Base-by-base conservation (phyloP, 768 basidiomycete genomes). In the Lanmaoa pseudosensibilis region DNA sequence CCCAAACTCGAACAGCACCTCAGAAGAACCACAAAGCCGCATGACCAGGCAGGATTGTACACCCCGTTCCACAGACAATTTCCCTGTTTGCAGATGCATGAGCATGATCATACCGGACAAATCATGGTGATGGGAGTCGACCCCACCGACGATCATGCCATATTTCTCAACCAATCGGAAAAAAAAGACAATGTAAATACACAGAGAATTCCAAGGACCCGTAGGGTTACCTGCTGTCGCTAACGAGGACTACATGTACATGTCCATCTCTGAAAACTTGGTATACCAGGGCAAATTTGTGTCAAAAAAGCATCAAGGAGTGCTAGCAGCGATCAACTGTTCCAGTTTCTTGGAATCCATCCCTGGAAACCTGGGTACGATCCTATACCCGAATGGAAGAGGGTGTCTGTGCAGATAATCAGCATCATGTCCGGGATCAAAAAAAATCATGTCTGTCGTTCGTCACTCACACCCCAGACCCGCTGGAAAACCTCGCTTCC, bases 131-230 rank as follows among this genome's bases (percentile, higher is more conserved):
- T n/a, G n/a, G n/a, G n/a, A n/a, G n/a, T n/a, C 96, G 64, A 98
- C 89, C 7, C 97, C 97, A n/a, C 96, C 96, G 13, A 98, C 92
- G 44, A 98, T 74, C 97, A 99, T 98, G 4, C 88, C 97, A 70
- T 99, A 98, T 73, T 98, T 98, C 73, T 99, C 97, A 5, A 98
- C 95, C 32, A 97, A 78, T 46, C 97, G 80, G 77, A 99, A 99
- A 3, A 32, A 27, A 32, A 25, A 39, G 43, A 34, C 1, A 19
- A 21, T 15, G 50, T 69, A 55, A 69, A 46, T 6, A 33, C 21
- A 13, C 46, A 21, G 23, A 18, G 2, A 7, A 30, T 13, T 2
- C n/a, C 11, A 38, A 32, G 41, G 15, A 40, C 2, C 21, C 50
- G 36, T 16, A 13, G 21, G 4, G 44, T 47, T 60, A 82, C 89